phyloP scores from a whole-genome alignment of 345 rosid genomes.

The Brassica cretica region DNA sequence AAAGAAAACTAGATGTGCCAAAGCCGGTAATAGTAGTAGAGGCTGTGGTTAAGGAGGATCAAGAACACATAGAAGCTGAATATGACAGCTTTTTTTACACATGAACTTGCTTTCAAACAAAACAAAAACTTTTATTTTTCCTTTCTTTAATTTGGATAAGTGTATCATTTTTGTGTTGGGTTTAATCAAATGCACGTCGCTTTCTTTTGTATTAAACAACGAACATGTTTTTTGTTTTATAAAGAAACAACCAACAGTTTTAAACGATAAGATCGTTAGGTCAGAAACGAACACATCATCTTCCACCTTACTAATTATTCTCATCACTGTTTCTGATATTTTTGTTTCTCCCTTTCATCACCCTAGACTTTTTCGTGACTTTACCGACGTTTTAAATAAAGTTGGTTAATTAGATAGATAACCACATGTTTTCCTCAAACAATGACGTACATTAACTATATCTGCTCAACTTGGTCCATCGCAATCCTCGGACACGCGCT shows the following conservation, averaged over 20 bases:
- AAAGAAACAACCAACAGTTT: background rate
- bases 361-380: constrained; percentile 19
- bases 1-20: too few species aligned
- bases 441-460: background rate
- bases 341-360: constrained; percentile 4
- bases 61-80: constrained; percentile 46
- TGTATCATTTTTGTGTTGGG: background rate
- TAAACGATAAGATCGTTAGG: constrained; percentile 31
- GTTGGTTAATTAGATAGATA: background rate
- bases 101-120: constrained; percentile 39
- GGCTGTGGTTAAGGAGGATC: constrained; percentile 35
- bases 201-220: background rate
- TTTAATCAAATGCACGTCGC: background rate
- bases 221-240: background rate
- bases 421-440: constrained; percentile 2
- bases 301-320: background rate
- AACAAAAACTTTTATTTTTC: constrained; percentile 41
- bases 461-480: constrained; percentile 29
- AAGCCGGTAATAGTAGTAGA: too few species aligned
- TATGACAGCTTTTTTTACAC: constrained; percentile 46
- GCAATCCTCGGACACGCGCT: constrained; percentile 37
- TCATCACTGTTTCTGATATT: constrained; percentile 37
- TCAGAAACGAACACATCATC: constrained; percentile 20
- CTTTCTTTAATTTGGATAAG: background rate
- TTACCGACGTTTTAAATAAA: background rate